Conservation (phyloP, 2,329 filamentous ascomycete genomes). For the Monosporascus sp. region DNA sequence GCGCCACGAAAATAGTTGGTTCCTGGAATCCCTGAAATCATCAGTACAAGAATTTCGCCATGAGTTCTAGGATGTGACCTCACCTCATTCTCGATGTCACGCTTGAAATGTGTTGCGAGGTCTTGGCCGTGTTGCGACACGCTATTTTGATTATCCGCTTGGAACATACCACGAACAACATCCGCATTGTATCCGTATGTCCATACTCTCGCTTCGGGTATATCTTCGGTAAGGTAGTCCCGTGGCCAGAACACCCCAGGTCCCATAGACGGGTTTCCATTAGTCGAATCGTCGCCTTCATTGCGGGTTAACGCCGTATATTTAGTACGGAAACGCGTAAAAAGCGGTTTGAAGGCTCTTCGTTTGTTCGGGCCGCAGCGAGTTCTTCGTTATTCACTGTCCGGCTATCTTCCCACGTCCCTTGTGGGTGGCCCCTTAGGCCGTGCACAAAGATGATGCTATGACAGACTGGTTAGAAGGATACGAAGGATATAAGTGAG, state of each 20-base stretch:
- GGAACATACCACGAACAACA: conserved; percentile 28
- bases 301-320: background rate
- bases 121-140: conserved; percentile 30
- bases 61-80: background rate
- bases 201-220: conserved; percentile 30
- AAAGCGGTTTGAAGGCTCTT: conserved; percentile 3
- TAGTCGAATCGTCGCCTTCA: background rate
- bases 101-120: conserved; percentile 22
- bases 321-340: background rate
- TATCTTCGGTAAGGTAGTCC: conserved; percentile 29
- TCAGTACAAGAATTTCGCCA: background rate
- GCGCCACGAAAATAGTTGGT: conserved; percentile 30
- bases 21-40: conserved; percentile 9
- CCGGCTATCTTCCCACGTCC: conserved; percentile 24
- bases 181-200: conserved; percentile 37
- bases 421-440: conserved; percentile 26
- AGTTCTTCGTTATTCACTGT: conserved; percentile 1
- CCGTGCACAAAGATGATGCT: conserved; percentile 32
- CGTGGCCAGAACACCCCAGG: conserved; percentile 28
- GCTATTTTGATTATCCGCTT: conserved; percentile 32
- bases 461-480: conserved; percentile 29
- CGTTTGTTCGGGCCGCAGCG: conserved; percentile 3
- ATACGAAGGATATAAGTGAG: background rate
- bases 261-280: background rate
- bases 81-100: conserved; percentile 26